These are phyloP conservation scores for Priceomyces melissophilus DNA, from an alignment of 805 yeast genomes.

Conservation along the genomic window DNA sequence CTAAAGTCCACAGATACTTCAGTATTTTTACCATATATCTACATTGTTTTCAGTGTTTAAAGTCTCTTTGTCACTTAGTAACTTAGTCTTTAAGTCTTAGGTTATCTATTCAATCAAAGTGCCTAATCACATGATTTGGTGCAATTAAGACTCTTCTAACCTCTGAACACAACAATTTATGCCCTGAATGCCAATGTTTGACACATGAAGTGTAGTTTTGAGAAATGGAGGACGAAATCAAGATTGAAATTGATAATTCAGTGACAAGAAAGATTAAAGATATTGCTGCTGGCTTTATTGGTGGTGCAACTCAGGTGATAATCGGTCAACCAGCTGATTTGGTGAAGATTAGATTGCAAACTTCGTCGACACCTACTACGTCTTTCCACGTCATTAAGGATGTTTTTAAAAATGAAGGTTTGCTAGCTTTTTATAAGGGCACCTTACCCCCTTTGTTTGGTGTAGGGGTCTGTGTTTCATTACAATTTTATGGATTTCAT, in stretches of 20 bases:
- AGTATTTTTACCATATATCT: too few species aligned
- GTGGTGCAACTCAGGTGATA: constrained; percentile 46
- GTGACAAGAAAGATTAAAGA: constrained; percentile 37
- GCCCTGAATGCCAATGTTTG: background rate
- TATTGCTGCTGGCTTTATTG: constrained; percentile 42
- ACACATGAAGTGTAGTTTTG: background rate
- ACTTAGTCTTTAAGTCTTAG: too few species aligned
- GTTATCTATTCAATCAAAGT: too few species aligned
- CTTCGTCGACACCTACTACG: constrained; percentile 26
- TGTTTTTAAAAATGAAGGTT: constrained; percentile 40
- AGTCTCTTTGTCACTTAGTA: too few species aligned
- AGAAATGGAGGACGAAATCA: constrained; percentile 4
- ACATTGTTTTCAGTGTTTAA: too few species aligned
- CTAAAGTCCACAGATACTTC: too few species aligned
- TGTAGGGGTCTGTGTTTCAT: constrained; percentile 60
- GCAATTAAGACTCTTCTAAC: background rate
- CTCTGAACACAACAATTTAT: background rate
- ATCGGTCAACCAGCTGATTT: constrained; percentile 48
- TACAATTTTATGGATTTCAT: constrained; percentile 70
- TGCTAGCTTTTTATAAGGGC: constrained; percentile 43
- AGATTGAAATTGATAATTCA: constrained; percentile 29
- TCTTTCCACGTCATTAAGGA: constrained; percentile 31
- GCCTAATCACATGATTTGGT: constrained; percentile 2
- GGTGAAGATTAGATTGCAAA: constrained; percentile 42
- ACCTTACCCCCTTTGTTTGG: constrained; percentile 44